phyloP scores from a whole-genome alignment of 306 rosid genomes.

The Alnus glutinosa region DNA sequence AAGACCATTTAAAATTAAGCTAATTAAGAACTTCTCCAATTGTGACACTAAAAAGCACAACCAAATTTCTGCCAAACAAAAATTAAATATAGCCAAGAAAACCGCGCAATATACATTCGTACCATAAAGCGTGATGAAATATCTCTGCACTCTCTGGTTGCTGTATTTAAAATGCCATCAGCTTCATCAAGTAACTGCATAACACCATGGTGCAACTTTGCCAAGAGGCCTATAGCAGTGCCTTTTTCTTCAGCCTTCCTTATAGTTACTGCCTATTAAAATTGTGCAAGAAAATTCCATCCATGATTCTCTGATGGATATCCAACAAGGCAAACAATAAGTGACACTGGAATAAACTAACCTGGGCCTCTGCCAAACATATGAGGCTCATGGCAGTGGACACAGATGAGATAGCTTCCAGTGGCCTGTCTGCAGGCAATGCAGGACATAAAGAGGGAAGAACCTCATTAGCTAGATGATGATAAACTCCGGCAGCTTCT shows the following conservation, averaged over 20 bases:
- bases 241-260: conserved; percentile 80
- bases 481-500: conserved; percentile 82
- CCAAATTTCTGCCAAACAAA: conserved; percentile 14
- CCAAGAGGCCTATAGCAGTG: conserved; percentile 55
- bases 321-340: conserved; percentile 4
- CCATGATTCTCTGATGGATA: conserved; percentile 4
- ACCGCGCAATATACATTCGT: conserved; percentile 20
- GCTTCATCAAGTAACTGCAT: conserved; percentile 69
- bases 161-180: conserved; percentile 28
- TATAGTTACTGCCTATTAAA: conserved; percentile 61
- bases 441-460: conserved; percentile 44
- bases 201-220: conserved; percentile 77
- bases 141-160: conserved; percentile 40
- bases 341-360: conserved; percentile 27
- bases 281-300: conserved; percentile 3
- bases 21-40: background rate
- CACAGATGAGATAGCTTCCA: conserved; percentile 53
- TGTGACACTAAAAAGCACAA: background rate
- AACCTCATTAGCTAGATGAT: conserved; percentile 57
- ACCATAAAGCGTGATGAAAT: conserved; percentile 57
- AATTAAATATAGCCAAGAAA: background rate
- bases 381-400: conserved; percentile 64
- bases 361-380: conserved; percentile 89
- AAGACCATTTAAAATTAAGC: conserved; percentile 6
- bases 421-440: conserved; percentile 56